Conservation (phyloP, 768 basidiomycete genomes). For the Auricularia sp. region DNA sequence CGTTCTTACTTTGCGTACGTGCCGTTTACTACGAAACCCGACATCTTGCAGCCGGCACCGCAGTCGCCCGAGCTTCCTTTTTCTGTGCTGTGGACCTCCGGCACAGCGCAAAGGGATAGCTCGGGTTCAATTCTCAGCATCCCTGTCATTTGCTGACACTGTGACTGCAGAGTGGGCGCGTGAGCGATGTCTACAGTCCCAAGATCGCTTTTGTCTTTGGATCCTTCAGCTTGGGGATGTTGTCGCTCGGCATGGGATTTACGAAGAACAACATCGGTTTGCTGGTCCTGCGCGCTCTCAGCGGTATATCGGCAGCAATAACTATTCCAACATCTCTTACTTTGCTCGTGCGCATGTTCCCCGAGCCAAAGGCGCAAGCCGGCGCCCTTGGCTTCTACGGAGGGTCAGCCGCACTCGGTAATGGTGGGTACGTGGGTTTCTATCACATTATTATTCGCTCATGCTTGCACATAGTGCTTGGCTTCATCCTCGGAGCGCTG, state of each 20-base stretch:
- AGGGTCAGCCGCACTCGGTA: constrained; percentile 21
- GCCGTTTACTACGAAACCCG: background rate
- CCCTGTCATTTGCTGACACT: no score
- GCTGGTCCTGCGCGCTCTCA: constrained; percentile 3
- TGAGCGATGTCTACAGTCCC: constrained; percentile 3
- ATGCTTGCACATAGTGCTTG: background rate
- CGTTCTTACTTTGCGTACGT: constrained; percentile 29
- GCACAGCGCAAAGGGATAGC: no score
- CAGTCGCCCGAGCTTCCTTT: background rate
- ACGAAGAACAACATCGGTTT: constrained; percentile 1
- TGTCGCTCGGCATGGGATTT: constrained; percentile 3
- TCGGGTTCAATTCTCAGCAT: no score
- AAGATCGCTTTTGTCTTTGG: constrained; percentile 3
- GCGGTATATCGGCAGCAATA: constrained; percentile 17
- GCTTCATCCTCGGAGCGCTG: constrained; percentile 9
- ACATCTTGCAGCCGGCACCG: background rate
- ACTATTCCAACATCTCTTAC: constrained; percentile 17
- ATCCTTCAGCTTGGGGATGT: background rate
- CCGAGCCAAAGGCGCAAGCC: constrained; percentile 19
- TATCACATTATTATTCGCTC: background rate
- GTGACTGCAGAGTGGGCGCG: constrained; percentile 1
- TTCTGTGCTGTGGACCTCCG: no score
- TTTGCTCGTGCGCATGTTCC: constrained; percentile 24
- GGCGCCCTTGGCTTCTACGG: constrained; percentile 21
- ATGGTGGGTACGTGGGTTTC: constrained; percentile 6